These are phyloP conservation scores for Aspergillus indologenus DNA, from an alignment of 495 filamentous ascomycete genomes.

Conservation along the genomic window DNA sequence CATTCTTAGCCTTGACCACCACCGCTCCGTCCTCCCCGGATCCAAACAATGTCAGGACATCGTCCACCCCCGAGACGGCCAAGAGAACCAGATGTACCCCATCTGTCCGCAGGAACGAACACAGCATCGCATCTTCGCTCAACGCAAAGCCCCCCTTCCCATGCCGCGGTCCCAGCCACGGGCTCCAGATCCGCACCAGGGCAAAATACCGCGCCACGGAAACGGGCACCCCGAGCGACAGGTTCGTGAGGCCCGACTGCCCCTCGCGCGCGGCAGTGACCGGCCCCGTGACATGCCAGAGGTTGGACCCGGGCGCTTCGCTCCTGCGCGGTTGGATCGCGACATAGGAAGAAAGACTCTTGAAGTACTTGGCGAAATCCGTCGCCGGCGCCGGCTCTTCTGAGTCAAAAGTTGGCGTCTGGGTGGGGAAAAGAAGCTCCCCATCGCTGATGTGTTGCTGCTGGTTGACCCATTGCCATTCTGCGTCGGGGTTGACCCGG, in stretches of 20 bases:
- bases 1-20: slow-evolving; percentile 67
- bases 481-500: slow-evolving; percentile 47
- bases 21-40: slow-evolving; percentile 65
- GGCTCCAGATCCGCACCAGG: slow-evolving; percentile 70
- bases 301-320: slow-evolving; percentile 64
- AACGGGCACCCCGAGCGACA: slow-evolving; percentile 64
- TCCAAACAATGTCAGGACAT: slow-evolving; percentile 69
- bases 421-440: slow-evolving; percentile 48
- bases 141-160: slow-evolving; percentile 62
- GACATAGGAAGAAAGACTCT: slow-evolving; percentile 54
- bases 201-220: slow-evolving; percentile 65
- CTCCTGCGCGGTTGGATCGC: slow-evolving; percentile 54
- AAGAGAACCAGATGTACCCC: slow-evolving; percentile 80
- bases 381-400: slow-evolving; percentile 22
- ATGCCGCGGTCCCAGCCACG: slow-evolving; percentile 88
- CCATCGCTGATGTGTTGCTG: slow-evolving; percentile 60
- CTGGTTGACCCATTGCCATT: slow-evolving; percentile 77
- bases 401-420: slow-evolving; percentile 12
- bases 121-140: slow-evolving; percentile 75
- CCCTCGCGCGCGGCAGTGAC: slow-evolving; percentile 53
- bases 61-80: slow-evolving; percentile 71
- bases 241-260: slow-evolving; percentile 50
- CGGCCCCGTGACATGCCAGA: slow-evolving; percentile 65
- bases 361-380: slow-evolving; percentile 59
- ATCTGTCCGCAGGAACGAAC: slow-evolving; percentile 71